Percentiles rank a stretch among this genome's conserved stretches.
These are phyloP conservation scores for Erythrobasidium hasegawianum DNA, from an alignment of 1,284 basidiomycete genomes.

Conservation along the genomic window DNA sequence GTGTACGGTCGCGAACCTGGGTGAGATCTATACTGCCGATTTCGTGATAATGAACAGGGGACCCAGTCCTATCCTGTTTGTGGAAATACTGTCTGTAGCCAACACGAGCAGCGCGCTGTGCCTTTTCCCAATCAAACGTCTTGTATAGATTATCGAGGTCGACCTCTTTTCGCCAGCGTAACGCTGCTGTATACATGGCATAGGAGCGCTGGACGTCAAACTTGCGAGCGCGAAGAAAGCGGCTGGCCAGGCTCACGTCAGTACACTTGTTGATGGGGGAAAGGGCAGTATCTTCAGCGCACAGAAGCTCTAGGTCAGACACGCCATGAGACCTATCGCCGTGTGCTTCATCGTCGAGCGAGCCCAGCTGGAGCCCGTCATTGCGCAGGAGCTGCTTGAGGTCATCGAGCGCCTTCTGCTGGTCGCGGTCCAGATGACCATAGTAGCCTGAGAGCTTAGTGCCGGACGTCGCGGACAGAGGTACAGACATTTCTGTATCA, in stretches of 20 bases:
- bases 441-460: conserved; percentile 5
- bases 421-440: background rate
- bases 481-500: background rate
- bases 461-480: background rate
- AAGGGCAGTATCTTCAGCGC: background rate
- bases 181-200: conserved; percentile 23
- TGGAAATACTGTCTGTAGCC: conserved; percentile 19
- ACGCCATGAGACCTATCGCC: background rate
- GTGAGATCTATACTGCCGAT: conserved; percentile 12
- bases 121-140: conserved; percentile 7
- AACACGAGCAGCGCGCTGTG: background rate
- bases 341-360: conserved; percentile 8
- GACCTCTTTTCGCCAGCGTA: conserved; percentile 9
- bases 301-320: conserved; percentile 27
- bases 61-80: conserved; percentile 12
- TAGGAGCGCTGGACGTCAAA: conserved; percentile 15
- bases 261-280: background rate
- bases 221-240: conserved; percentile 20
- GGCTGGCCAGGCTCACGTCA: conserved; percentile 1
- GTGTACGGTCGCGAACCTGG: too few relatives aligned
- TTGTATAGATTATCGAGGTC: conserved; percentile 17
- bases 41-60: conserved; percentile 25
- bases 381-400: conserved; percentile 12
- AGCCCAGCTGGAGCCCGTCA: background rate
- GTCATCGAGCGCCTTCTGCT: conserved; percentile 21